Conservation (phyloP, 441 rosid genomes). For the Eruca vesicaria region DNA sequence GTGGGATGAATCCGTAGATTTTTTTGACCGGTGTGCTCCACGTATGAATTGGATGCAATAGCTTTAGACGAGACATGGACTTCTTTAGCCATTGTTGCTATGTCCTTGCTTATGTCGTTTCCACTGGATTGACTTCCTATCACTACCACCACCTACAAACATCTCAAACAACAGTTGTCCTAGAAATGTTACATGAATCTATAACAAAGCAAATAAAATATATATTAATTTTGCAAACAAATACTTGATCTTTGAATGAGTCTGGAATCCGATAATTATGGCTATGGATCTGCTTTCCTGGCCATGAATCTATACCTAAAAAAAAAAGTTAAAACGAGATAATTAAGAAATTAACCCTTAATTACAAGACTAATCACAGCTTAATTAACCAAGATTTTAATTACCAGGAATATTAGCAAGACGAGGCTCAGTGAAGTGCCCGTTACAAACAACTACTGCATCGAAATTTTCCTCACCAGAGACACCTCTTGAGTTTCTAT, state of each 20-base stretch:
- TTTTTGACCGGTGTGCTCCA: constrained; percentile 41
- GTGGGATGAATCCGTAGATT: constrained; percentile 77
- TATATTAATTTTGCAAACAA: not conserved
- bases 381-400: not conserved
- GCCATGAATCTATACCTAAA: constrained; percentile 77
- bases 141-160: constrained; percentile 52
- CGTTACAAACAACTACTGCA: constrained; percentile 77
- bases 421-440: constrained; percentile 72
- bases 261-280: constrained; percentile 83
- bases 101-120: constrained; percentile 62
- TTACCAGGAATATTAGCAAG: constrained; percentile 66
- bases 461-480: constrained; percentile 70
- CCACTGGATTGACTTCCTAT: constrained; percentile 65
- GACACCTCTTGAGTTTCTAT: too few relatives aligned
- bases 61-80: constrained; percentile 69
- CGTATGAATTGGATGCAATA: constrained; percentile 42
- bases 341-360: too few relatives aligned
- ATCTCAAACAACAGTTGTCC: not conserved
- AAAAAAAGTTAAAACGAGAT: too few relatives aligned
- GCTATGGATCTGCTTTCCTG: constrained; percentile 87
- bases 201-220: not conserved
- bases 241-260: constrained; percentile 58
- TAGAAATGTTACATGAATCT: not conserved
- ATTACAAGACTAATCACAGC: not conserved
- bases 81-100: constrained; percentile 69